Percentiles rank a stretch among this genome's conserved stretches.
Evolutionary conservation across 345 rosid species (phyloP).

Genomic region (Carallia brachiata): DNA sequence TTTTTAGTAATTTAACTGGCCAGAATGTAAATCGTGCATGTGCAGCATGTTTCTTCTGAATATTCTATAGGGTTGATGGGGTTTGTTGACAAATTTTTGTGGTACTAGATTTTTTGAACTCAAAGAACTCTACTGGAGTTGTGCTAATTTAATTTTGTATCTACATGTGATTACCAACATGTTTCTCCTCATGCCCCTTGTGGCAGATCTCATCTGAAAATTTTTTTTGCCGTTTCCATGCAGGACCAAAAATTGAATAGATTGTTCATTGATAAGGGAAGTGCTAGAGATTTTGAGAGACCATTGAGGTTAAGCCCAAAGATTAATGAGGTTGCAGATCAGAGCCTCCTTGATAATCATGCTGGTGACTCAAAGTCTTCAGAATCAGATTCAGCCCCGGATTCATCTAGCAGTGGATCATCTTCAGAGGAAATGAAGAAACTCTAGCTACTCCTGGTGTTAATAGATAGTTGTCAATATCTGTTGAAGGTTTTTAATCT

Average conservation of each 20-base stretch:
- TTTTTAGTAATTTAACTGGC: too few species aligned
- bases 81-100: too few species aligned
- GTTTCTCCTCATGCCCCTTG: too few species aligned
- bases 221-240: constrained; percentile 18
- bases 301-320: constrained; percentile 56
- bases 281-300: constrained; percentile 72
- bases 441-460: constrained; percentile 28
- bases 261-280: constrained; percentile 54
- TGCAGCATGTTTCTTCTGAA: too few species aligned
- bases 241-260: constrained; percentile 89
- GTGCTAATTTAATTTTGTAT: too few species aligned
- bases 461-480: neutral
- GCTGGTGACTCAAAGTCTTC: constrained; percentile 16
- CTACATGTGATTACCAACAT: too few species aligned
- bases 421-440: constrained; percentile 57
- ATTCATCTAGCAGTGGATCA: constrained; percentile 26
- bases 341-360: constrained; percentile 31
- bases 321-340: constrained; percentile 39
- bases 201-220: too few species aligned
- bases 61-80: too few species aligned
- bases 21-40: too few species aligned
- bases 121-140: too few species aligned
- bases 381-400: constrained; percentile 22
- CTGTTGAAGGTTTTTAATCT: neutral
- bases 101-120: too few species aligned